Evolutionary conservation across 2,329 filamentous ascomycete species (phyloP).

Genomic region (Neonectria sp.): DNA sequence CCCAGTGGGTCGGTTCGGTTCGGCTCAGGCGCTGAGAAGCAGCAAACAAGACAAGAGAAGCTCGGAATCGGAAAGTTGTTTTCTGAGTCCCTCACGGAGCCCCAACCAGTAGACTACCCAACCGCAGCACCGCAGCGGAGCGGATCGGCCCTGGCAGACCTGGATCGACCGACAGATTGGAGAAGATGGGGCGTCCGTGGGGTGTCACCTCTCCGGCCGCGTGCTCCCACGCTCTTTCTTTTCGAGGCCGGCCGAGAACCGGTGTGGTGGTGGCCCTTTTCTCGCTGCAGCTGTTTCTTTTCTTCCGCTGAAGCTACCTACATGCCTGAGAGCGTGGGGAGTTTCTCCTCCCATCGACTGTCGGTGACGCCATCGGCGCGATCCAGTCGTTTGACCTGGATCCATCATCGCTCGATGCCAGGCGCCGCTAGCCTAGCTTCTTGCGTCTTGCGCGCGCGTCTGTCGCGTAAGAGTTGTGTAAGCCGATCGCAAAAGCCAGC

Average conservation of each 20-base stretch:
- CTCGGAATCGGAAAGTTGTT: background rate
- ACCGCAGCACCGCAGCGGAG: background rate
- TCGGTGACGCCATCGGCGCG: conserved; percentile 39
- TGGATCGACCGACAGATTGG: conserved; percentile 8
- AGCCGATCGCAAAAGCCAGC: background rate
- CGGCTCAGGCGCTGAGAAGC: conserved; percentile 3
- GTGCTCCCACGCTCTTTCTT: too few relatives aligned
- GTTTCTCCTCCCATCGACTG: conserved; percentile 27
- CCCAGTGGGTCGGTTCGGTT: conserved; percentile 27
- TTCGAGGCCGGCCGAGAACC: too few relatives aligned
- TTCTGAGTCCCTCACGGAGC: conserved; percentile 1
- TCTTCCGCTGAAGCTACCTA: too few relatives aligned
- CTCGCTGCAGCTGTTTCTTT: too few relatives aligned
- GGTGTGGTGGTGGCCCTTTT: too few relatives aligned
- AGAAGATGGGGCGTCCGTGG: conserved; percentile 12
- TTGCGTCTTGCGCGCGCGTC: background rate
- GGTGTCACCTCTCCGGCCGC: background rate
- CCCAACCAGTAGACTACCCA: too few relatives aligned
- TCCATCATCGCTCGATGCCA: conserved; percentile 21
- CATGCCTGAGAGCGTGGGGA: conserved; percentile 13
- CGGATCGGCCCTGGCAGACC: conserved; percentile 5
- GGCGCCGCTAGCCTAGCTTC: background rate
- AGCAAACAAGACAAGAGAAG: background rate
- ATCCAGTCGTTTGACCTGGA: conserved; percentile 19
- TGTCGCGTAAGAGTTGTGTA: background rate